These are phyloP conservation scores for Amanita jacksonii DNA, from an alignment of 768 basidiomycete species.

Conservation along the genomic window DNA sequence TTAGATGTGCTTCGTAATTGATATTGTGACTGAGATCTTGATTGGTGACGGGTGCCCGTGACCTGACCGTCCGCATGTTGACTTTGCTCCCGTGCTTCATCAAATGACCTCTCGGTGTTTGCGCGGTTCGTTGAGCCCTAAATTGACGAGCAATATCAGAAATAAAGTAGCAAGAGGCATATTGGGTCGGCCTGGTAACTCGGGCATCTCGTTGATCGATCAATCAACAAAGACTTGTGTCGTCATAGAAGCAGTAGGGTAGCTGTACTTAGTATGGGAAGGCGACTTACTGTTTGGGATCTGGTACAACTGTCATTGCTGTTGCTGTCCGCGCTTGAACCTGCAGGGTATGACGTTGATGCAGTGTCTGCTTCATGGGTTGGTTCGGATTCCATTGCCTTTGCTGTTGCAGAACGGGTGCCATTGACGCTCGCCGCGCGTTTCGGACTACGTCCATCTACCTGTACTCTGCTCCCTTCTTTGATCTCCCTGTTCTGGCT, in stretches of 20 bases:
- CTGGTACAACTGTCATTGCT: not conserved
- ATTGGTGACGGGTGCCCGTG: no score
- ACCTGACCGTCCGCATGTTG: conserved; percentile 22
- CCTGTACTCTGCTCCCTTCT: not conserved
- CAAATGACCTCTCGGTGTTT: conserved; percentile 36
- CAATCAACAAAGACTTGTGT: not conserved
- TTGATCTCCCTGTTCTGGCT: not conserved
- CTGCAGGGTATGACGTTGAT: not conserved
- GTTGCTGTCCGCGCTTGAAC: not conserved
- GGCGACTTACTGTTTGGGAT: conserved; percentile 1
- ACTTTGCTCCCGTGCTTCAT: conserved; percentile 37
- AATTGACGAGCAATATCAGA: conserved; percentile 9
- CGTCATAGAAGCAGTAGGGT: conserved; percentile 1
- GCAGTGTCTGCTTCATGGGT: not conserved
- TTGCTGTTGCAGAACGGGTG: not conserved
- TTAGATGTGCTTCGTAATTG: no score
- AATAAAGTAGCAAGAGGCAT: not conserved
- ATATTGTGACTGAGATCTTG: no score
- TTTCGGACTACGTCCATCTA: not conserved
- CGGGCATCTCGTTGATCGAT: conserved; percentile 1
- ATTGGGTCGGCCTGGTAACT: no score
- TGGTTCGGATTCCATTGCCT: not conserved
- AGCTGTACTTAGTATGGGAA: not conserved
- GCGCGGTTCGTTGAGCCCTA: conserved; percentile 13
- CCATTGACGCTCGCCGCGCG: not conserved